A percentile compares a stretch with the other conserved stretches of the same genome.
These are phyloP conservation scores for Fusarium phyllophilum DNA, from an alignment of 2,329 filamentous ascomycete genomes.

Conservation along the genomic window DNA sequence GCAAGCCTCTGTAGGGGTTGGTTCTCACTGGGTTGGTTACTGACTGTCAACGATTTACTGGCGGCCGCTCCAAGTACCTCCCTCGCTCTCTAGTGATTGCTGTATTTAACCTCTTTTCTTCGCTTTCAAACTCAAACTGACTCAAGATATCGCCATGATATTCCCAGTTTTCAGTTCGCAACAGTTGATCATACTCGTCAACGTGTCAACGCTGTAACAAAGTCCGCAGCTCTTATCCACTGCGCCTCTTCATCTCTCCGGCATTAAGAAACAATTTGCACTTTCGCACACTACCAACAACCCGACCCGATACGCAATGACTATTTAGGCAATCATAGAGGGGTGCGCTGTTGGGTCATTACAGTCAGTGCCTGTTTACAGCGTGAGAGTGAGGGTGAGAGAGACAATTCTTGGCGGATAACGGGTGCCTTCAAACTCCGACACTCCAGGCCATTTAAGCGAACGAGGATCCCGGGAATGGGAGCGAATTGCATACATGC, in stretches of 20 bases:
- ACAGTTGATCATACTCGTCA: not conserved
- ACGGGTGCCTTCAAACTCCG: slow-evolving; percentile 28
- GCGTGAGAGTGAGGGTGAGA: not conserved
- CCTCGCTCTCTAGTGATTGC: not conserved
- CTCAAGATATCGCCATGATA: slow-evolving; percentile 3
- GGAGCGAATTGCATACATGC: slow-evolving; percentile 5
- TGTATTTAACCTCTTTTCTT: not conserved
- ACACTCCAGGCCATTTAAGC: slow-evolving; percentile 25
- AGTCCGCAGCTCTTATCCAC: slow-evolving; percentile 13
- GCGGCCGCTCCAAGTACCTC: slow-evolving; percentile 25
- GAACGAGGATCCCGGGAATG: slow-evolving; percentile 26
- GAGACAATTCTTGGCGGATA: slow-evolving; percentile 27
- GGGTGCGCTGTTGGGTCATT: slow-evolving; percentile 1
- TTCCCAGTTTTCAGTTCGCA: not conserved
- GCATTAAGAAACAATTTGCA: not conserved
- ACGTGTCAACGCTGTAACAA: not conserved
- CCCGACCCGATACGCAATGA: slow-evolving; percentile 34
- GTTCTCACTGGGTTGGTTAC: slow-evolving; percentile 1
- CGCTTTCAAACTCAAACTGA: not conserved
- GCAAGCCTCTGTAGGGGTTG: slow-evolving; percentile 17
- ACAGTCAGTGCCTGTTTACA: not conserved
- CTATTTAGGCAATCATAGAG: not conserved
- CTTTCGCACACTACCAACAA: slow-evolving; percentile 35
- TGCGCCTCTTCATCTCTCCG: not conserved
- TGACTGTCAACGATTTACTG: slow-evolving; percentile 11